phyloP scores from a whole-genome alignment of 2,329 filamentous ascomycete genomes.

The Cytospora piceae region DNA sequence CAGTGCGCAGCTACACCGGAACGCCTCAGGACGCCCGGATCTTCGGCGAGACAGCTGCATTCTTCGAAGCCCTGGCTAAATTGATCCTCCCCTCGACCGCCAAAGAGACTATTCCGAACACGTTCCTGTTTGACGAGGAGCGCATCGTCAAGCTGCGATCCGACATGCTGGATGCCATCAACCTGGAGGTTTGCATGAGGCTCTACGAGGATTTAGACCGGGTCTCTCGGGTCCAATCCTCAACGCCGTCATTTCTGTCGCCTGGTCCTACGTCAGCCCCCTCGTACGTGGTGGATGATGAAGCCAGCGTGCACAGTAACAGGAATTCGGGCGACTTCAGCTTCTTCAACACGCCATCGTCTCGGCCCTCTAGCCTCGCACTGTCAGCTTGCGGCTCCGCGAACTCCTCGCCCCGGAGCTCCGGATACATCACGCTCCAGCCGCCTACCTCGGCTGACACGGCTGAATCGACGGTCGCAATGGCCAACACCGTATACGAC shows the following conservation, averaged over 20 bases:
- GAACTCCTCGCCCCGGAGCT: slow-evolving; percentile 55
- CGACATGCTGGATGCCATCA: slow-evolving; percentile 65
- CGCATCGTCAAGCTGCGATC: slow-evolving; percentile 62
- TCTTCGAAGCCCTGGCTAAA: slow-evolving; percentile 61
- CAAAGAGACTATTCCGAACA: slow-evolving; percentile 55
- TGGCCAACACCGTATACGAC: slow-evolving; percentile 52
- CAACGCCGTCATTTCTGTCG: slow-evolving; percentile 27
- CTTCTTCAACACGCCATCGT: slow-evolving; percentile 49
- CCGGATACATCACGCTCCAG: slow-evolving; percentile 47
- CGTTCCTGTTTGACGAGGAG: slow-evolving; percentile 69
- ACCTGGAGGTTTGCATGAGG: slow-evolving; percentile 66
- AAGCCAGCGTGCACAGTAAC: slow-evolving; percentile 33
- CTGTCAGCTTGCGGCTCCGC: slow-evolving; percentile 54
- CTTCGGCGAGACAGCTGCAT: slow-evolving; percentile 59
- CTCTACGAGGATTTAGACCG: slow-evolving; percentile 58
- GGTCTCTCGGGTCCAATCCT: slow-evolving; percentile 44
- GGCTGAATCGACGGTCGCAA: slow-evolving; percentile 22
- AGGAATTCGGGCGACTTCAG: slow-evolving; percentile 48
- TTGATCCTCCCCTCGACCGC: slow-evolving; percentile 59
- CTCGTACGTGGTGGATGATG: slow-evolving; percentile 39
- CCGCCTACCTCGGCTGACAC: slow-evolving; percentile 33
- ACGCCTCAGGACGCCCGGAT: slow-evolving; percentile 22
- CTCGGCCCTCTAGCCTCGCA: slow-evolving; percentile 56
- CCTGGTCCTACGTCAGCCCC: slow-evolving; percentile 32
- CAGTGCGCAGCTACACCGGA: slow-evolving; percentile 39